phyloP scores from a whole-genome alignment of 805 yeast genomes.

The Candida andamanensis region DNA sequence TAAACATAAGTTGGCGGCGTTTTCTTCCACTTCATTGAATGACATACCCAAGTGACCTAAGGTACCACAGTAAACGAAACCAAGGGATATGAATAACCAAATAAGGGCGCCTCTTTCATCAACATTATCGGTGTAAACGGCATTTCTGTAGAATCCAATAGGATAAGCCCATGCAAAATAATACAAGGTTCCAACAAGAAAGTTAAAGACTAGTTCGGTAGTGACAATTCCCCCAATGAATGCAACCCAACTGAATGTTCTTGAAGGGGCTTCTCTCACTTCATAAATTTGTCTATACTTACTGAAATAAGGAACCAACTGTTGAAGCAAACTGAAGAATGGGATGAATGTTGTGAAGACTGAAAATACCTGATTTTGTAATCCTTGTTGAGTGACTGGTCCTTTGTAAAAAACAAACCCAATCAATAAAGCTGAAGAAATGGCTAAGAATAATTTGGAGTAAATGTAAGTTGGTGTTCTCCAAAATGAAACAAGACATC shows the following conservation, averaged over 20 bases:
- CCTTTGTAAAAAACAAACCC: conserved; percentile 73
- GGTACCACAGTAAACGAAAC: conserved; percentile 21
- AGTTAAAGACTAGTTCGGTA: conserved; percentile 45
- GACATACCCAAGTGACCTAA: conserved; percentile 26
- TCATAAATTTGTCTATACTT: conserved; percentile 41
- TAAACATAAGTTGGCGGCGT: conserved; percentile 27
- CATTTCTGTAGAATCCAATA: conserved; percentile 43
- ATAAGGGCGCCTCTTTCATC: conserved; percentile 31
- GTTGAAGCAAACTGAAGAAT: conserved; percentile 35
- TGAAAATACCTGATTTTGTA: conserved; percentile 62
- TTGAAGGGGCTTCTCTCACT: conserved; percentile 41
- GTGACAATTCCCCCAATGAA: conserved; percentile 34
- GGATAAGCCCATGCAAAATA: conserved; percentile 59
- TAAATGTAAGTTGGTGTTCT: conserved; percentile 59
- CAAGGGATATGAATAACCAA: conserved; percentile 24
- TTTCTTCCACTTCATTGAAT: conserved; percentile 25
- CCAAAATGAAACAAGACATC: conserved; percentile 31
- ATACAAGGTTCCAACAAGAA: conserved; percentile 36
- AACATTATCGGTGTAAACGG: conserved; percentile 38
- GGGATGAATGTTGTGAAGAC: conserved; percentile 41
- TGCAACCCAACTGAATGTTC: conserved; percentile 39
- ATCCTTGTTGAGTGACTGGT: conserved; percentile 45
- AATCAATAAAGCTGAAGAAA: conserved; percentile 54
- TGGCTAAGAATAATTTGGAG: conserved; percentile 54
- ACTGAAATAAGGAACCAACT: conserved; percentile 39